These are phyloP conservation scores for Brassica juncea DNA, from an alignment of 345 rosid genomes.

Conservation along the genomic window DNA sequence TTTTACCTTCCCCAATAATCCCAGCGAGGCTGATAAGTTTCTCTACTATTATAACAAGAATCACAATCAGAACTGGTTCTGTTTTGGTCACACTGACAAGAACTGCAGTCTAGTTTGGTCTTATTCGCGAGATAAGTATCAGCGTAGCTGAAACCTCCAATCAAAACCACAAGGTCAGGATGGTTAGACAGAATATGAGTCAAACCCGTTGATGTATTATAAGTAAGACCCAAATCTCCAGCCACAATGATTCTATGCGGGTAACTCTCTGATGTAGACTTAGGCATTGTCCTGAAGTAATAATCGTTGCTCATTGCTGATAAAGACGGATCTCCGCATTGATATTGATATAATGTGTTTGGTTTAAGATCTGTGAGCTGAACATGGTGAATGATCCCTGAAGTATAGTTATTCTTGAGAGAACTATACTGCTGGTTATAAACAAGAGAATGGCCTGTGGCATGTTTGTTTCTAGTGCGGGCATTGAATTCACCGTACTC, in stretches of 20 bases:
- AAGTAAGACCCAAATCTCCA: constrained; percentile 87
- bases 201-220: constrained; percentile 68
- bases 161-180: constrained; percentile 78
- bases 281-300: constrained; percentile 78
- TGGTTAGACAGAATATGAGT: constrained; percentile 60
- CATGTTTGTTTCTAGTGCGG: constrained; percentile 35
- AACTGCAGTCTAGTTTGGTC: constrained; percentile 54
- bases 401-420: constrained; percentile 65
- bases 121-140: constrained; percentile 71
- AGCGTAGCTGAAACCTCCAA: constrained; percentile 82
- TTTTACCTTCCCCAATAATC: constrained; percentile 93
- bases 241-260: constrained; percentile 70
- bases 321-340: constrained; percentile 71
- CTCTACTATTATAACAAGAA: constrained; percentile 27
- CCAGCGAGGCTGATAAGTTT: constrained; percentile 96
- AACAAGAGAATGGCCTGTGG: constrained; percentile 59
- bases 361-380: constrained; percentile 68
- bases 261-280: constrained; percentile 49
- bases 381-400: constrained; percentile 88
- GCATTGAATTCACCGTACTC: constrained; percentile 48
- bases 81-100: constrained; percentile 33
- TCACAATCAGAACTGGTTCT: constrained; percentile 12
- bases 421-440: constrained; percentile 62
- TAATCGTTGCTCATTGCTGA: constrained; percentile 55
- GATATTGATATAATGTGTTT: constrained; percentile 56